Conservation (phyloP, 2,329 filamentous ascomycete species). For the Colletotrichum tanaceti region DNA sequence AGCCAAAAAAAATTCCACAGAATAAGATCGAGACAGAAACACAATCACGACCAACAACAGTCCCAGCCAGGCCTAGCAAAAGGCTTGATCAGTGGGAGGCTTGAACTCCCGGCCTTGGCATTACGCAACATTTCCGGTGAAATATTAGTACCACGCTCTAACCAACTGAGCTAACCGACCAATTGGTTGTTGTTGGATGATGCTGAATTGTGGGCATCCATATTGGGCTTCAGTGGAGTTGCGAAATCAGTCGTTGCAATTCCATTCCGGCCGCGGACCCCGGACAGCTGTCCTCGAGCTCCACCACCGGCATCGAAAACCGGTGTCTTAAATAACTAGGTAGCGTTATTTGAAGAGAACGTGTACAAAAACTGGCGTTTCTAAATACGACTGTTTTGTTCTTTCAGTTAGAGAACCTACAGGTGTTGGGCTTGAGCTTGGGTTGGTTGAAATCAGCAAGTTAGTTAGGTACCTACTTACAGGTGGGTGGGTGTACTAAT, state of each 20-base stretch:
- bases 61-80: too few relatives aligned
- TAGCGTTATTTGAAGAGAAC: too few relatives aligned
- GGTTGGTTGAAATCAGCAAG: background rate
- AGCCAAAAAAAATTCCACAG: background rate
- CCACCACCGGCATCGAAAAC: background rate
- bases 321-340: background rate
- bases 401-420: background rate
- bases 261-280: background rate
- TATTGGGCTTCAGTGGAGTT: slow-evolving; percentile 19
- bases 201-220: rapidly evolving
- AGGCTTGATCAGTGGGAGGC: slow-evolving; percentile 41
- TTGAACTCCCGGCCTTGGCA: slow-evolving; percentile 40
- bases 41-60: too few relatives aligned
- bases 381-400: background rate
- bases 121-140: slow-evolving; percentile 18
- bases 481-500: too few relatives aligned
- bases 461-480: background rate
- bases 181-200: background rate
- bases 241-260: slow-evolving; percentile 1
- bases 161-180: slow-evolving; percentile 41
- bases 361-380: background rate
- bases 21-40: background rate
- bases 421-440: too few relatives aligned
- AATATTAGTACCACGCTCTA: slow-evolving; percentile 41
- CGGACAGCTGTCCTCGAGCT: background rate